Conservation (phyloP, 108 stramenopile genomes). For the Schizochytrium sp. region DNA sequence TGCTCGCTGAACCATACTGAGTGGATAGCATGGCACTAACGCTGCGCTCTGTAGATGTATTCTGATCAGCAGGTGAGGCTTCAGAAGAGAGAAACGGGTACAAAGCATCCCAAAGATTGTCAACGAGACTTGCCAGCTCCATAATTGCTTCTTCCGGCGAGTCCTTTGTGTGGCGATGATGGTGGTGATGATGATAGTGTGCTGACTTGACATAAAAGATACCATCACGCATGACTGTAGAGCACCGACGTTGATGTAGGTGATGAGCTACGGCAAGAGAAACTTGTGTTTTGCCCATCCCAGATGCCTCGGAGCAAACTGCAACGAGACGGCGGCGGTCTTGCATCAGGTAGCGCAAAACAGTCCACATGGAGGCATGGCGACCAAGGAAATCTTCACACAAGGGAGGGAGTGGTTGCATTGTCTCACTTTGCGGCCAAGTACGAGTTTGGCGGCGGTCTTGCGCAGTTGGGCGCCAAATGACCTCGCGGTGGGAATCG, state of each 20-base stretch:
- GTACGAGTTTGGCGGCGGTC: neutral
- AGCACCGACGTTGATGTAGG: slow-evolving; percentile 53
- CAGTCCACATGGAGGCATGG: slow-evolving; percentile 18
- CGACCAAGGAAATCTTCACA: slow-evolving; percentile 35
- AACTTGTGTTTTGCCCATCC: slow-evolving; percentile 36
- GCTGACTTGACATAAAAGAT: slow-evolving; percentile 34
- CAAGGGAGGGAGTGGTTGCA: slow-evolving; percentile 43
- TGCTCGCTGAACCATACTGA: too few relatives aligned
- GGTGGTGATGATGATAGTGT: neutral
- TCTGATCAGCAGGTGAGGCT: neutral
- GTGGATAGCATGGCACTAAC: neutral
- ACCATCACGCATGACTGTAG: slow-evolving; percentile 20
- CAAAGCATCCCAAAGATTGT: neutral
- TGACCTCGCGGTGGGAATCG: neutral
- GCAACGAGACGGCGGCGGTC: slow-evolving; percentile 11
- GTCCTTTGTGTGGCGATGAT: neutral
- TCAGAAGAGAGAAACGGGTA: slow-evolving; percentile 14
- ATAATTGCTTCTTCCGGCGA: neutral
- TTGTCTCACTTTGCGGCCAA: slow-evolving; percentile 19
- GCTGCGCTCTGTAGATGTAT: neutral
- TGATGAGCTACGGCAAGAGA: slow-evolving; percentile 35
- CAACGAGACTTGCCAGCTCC: slow-evolving; percentile 31
- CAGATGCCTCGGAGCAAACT: slow-evolving; percentile 28
- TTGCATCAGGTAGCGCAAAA: neutral
- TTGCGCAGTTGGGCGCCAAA: slow-evolving; percentile 3